Base-by-base conservation (phyloP, 2,329 filamentous ascomycete species). In the Alternaria rosae region DNA sequence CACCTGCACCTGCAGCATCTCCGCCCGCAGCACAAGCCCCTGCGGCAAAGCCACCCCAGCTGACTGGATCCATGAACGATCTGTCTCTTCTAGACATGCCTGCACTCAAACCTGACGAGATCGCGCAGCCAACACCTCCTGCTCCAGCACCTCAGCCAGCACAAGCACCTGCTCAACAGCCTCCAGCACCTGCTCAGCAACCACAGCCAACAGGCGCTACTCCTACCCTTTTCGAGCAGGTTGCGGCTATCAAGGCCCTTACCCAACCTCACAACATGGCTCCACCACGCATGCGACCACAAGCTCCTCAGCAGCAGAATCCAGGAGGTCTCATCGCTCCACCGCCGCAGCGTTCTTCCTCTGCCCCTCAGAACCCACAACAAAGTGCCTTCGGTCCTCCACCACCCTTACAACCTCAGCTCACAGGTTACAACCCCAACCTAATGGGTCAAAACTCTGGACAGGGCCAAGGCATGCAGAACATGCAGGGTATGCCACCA, bases 321-420 rank as follows among this genome's bases (percentile, higher is more conserved):
- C 82, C 74, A 52, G 84, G 87, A 41, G 87, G 88, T 17, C 83
- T 97, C 38, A 87, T 94, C 64, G 87, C 90, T 51, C 93, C 93
- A 8, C 93, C 92, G 17, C 93, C 93, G 11, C 87, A 89, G 54
- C 87, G 95, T 63, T 91, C 95, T 8, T 85, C 95, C 12, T 97
- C 94, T 42, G 94, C 95, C 41, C 94, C 95, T 25, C 91, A 93
- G 76, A 91, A 93, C 56, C 90, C 74, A 41, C 75, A 76, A 74
- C 88, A 89, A 47, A 93, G 86, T 78, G 86, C 85, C 5, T 95
- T 96, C 77, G 86, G 87, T 8, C 87, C 91, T 17, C 78, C 91
- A 42, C 77, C 92, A 52, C 89, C 92, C 15, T 81, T 97, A 69
- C 90, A 94, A 76, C 89, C 93, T 54, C 94, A 97, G 76, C 87